Base-by-base conservation (phyloP, 129 eudicot genomes). In the Apium graveolens region DNA sequence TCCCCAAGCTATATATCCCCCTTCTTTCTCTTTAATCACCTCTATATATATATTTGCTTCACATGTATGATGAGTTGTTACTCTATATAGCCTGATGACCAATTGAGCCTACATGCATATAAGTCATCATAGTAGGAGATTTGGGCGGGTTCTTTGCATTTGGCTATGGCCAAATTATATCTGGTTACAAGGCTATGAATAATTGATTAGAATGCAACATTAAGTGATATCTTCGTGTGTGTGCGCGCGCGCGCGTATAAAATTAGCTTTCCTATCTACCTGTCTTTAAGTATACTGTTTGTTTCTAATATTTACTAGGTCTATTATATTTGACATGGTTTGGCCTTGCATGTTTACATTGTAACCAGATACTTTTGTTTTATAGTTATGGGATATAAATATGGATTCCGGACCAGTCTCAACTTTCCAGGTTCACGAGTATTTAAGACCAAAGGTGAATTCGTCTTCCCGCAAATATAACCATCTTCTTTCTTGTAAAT, bases 371-470 rank as follows among this genome's bases (percentile, higher is more conserved):
- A 53, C 60, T 68, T 70, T 80, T 80, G 8, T 83, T 80, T 85
- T 86, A 21, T 72, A 95, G 99, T 77, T 95, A 76, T 95, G 98
- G 98, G 98, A 95, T 85, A 88, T 92, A 43, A 91, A 92, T 80
- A 95, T 95, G 98, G 96, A 92, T 87, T 88, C 97, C 76, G 97
- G 97, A 77, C 98, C 98, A 73, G 98, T 95, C 80, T 76, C 99
- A 82, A 92, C 97, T 21, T 95, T 85, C 83, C 97, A 92, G 83
- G 97, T 95, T 84, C 99, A 95, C 44, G 99, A 95, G 62, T 74
- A 92, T 89, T 72, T 95, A 76, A 88, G 99, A 86, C 96, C 99
- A n/a, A 92, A 90, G 99, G 99, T 90, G 81, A 72, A 24, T 53
- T 68, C 48, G 57, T 29, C 74, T 46, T 43, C 48, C 70, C 24